These are phyloP conservation scores for Verticillium isaacii DNA, from an alignment of 2,329 filamentous ascomycete genomes.

Conservation along the genomic window DNA sequence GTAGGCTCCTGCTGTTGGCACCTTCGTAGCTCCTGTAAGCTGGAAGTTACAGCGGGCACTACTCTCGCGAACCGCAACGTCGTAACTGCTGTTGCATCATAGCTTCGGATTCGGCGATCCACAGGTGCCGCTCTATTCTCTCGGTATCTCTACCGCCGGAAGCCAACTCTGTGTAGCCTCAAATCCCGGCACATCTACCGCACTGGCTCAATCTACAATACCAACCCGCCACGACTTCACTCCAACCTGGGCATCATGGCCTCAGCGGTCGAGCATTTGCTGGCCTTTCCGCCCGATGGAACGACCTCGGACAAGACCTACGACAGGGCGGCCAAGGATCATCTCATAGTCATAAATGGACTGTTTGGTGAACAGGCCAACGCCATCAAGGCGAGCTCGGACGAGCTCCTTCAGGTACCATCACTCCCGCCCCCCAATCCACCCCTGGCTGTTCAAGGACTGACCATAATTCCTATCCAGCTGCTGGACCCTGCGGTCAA, in stretches of 20 bases:
- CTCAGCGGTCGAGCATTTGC: slow-evolving; percentile 25
- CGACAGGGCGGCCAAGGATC: slow-evolving; percentile 31
- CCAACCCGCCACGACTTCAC: not conserved
- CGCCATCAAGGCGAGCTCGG: slow-evolving; percentile 27
- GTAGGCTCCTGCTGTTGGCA: too few species aligned
- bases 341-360: slow-evolving; percentile 31
- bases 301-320: slow-evolving; percentile 27
- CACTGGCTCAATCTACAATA: not conserved
- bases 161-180: not conserved
- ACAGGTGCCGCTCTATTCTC: too few species aligned
- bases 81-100: too few species aligned
- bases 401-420: slow-evolving; percentile 35
- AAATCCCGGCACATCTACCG: not conserved
- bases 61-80: too few species aligned
- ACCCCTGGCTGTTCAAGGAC: not conserved
- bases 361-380: slow-evolving; percentile 27
- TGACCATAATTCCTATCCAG: slow-evolving; percentile 21
- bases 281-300: slow-evolving; percentile 33
- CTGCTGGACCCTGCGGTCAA: slow-evolving; percentile 41
- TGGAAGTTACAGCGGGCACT: too few species aligned
- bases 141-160: too few species aligned
- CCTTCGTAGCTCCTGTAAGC: too few species aligned
- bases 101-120: too few species aligned
- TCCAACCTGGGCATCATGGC: not conserved
- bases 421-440: not conserved